Conservation (phyloP, 2,329 filamentous ascomycete genomes). For the Fusarium zealandicum region DNA sequence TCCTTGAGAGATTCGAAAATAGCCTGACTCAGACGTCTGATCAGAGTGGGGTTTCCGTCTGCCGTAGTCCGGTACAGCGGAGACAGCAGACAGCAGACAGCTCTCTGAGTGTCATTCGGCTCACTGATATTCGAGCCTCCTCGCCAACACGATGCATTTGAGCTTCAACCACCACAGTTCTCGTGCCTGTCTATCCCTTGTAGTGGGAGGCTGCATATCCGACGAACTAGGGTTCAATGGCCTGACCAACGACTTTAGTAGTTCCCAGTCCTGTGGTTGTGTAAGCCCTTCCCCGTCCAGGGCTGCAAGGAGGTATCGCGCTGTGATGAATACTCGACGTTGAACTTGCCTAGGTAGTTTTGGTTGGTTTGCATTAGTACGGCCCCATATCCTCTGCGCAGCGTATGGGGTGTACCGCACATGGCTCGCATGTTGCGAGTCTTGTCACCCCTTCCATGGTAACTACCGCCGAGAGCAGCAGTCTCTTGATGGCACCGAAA, state of each 20-base stretch:
- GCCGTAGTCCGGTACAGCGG: neutral
- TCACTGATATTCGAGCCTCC: constrained; percentile 9
- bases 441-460: neutral
- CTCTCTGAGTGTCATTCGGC: constrained; percentile 1
- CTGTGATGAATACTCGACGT: neutral
- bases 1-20: neutral
- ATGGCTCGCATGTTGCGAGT: neutral
- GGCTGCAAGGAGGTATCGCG: constrained; percentile 22
- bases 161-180: constrained; percentile 6
- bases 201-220: constrained; percentile 37
- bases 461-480: neutral
- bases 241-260: constrained; percentile 8
- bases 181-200: constrained; percentile 9
- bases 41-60: neutral
- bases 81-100: constrained; percentile 11
- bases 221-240: constrained; percentile 24
- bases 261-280: constrained; percentile 29
- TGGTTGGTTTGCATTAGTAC: neutral
- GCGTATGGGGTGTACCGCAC: neutral
- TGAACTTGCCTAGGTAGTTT: neutral
- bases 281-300: constrained; percentile 29
- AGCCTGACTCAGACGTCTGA: constrained; percentile 1
- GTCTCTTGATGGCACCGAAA: neutral
- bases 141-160: constrained; percentile 1
- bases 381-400: neutral